Percentiles rank a stretch among this genome's conserved stretches.
phyloP scores from a whole-genome alignment of 805 yeast species.

The Saccharomyces mikatae region DNA sequence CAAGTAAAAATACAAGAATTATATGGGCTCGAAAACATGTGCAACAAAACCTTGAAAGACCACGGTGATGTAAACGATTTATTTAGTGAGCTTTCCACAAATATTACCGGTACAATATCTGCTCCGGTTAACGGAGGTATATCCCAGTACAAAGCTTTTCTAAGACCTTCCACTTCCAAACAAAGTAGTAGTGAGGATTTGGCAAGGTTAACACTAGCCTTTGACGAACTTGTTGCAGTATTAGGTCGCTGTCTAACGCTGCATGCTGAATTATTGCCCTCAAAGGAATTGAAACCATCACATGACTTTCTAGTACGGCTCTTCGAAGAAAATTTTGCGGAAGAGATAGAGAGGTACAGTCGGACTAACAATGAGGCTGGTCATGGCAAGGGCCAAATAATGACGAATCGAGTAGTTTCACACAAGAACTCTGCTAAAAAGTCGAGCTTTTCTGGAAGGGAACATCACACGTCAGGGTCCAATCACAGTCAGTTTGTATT shows the following conservation, averaged over 20 bases:
- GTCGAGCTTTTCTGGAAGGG: background rate
- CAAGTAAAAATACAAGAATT: constrained; percentile 64
- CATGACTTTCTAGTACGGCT: constrained; percentile 61
- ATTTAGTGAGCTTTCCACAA: constrained; percentile 60
- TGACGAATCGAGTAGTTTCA: background rate
- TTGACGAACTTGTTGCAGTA: constrained; percentile 59
- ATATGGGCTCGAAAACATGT: constrained; percentile 55
- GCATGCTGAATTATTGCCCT: constrained; percentile 58
- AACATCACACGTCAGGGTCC: background rate
- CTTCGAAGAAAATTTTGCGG: constrained; percentile 57
- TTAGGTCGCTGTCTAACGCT: constrained; percentile 57
- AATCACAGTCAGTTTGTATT: background rate
- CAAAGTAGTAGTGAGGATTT: constrained; percentile 26
- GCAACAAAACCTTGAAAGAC: constrained; percentile 44
- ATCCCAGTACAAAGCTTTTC: constrained; percentile 68
- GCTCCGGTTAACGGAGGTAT: constrained; percentile 93
- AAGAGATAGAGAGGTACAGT: constrained; percentile 43
- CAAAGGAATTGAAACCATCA: constrained; percentile 43
- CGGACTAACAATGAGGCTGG: background rate
- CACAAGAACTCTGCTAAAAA: background rate
- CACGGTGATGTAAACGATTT: constrained; percentile 40
- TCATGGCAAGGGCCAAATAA: background rate
- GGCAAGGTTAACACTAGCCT: constrained; percentile 35
- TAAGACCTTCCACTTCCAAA: constrained; percentile 31
- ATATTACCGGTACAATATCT: constrained; percentile 77